These are phyloP conservation scores for Trichomonascaceae sp. DNA, from an alignment of 1,139 yeast genomes.

Conservation along the genomic window DNA sequence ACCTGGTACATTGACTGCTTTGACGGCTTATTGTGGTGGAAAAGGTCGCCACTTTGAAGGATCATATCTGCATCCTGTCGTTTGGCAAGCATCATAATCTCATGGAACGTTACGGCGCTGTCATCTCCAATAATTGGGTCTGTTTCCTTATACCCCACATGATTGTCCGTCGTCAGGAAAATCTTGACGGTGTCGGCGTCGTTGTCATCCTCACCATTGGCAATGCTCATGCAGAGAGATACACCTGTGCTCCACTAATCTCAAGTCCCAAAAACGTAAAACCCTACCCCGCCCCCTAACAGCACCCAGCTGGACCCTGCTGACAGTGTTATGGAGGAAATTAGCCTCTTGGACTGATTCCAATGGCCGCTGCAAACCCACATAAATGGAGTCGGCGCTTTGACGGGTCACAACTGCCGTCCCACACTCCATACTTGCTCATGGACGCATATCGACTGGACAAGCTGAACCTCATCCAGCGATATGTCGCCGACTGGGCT, in stretches of 20 bases:
- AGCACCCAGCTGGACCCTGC: no score
- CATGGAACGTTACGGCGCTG: constrained; percentile 77
- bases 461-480: constrained; percentile 3
- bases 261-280: no score
- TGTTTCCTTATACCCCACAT: constrained; percentile 82
- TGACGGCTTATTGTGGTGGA: constrained; percentile 80
- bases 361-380: no score
- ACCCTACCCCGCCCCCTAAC: no score
- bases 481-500: constrained; percentile 15
- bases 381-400: no score
- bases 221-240: no score
- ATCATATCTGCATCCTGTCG: constrained; percentile 71
- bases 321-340: no score
- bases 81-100: constrained; percentile 63
- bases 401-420: no score
- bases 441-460: not conserved
- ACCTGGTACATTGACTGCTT: constrained; percentile 81
- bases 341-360: no score
- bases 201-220: no score
- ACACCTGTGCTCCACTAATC: no score
- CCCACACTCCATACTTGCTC: not conserved
- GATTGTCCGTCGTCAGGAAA: constrained; percentile 86
- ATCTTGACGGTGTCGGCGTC: constrained; percentile 51
- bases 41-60: constrained; percentile 84
- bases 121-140: constrained; percentile 90